Percentiles rank a stretch among this genome's conserved stretches.
Evolutionary conservation across 208 protist species (phyloP).

Genomic region (Trypanosoma avium): DNA sequence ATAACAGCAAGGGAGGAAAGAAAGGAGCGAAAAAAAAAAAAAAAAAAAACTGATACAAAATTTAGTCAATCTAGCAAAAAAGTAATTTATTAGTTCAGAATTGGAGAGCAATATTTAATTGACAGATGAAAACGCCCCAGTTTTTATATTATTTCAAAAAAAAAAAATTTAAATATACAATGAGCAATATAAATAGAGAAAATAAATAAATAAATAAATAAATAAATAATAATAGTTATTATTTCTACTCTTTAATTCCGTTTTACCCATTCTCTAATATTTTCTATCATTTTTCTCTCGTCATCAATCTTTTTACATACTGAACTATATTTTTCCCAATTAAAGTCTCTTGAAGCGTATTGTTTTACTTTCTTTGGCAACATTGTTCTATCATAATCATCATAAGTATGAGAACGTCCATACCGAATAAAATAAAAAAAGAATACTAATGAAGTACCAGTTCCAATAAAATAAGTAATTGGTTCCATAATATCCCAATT

Average conservation of each 20-base stretch:
- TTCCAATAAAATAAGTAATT: slow-evolving; percentile 74
- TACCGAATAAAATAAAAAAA: slow-evolving; percentile 64
- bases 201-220: background rate
- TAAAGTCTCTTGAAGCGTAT: slow-evolving; percentile 68
- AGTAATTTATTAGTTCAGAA: too few species aligned
- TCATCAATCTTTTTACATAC: slow-evolving; percentile 42
- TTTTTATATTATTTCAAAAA: too few species aligned
- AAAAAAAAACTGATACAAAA: background rate
- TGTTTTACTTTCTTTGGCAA: slow-evolving; percentile 49
- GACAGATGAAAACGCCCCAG: too few species aligned
- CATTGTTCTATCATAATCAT: slow-evolving; percentile 51
- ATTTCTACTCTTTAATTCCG: slow-evolving; percentile 34
- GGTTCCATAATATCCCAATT: slow-evolving; percentile 93
- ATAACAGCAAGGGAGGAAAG: background rate
- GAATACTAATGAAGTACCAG: slow-evolving; percentile 61
- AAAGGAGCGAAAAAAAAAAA: background rate
- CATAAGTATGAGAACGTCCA: slow-evolving; percentile 54
- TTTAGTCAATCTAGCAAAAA: background rate
- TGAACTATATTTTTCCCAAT: slow-evolving; percentile 61
- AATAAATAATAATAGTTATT: background rate
- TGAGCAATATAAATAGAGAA: slow-evolving; percentile 7
- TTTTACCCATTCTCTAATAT: slow-evolving; percentile 45
- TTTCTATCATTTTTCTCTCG: slow-evolving; percentile 37
- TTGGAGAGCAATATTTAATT: too few species aligned
- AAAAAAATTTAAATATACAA: background rate